These are phyloP conservation scores for Venturia effusa DNA, from an alignment of 2,329 filamentous ascomycete species.

Conservation along the genomic window DNA sequence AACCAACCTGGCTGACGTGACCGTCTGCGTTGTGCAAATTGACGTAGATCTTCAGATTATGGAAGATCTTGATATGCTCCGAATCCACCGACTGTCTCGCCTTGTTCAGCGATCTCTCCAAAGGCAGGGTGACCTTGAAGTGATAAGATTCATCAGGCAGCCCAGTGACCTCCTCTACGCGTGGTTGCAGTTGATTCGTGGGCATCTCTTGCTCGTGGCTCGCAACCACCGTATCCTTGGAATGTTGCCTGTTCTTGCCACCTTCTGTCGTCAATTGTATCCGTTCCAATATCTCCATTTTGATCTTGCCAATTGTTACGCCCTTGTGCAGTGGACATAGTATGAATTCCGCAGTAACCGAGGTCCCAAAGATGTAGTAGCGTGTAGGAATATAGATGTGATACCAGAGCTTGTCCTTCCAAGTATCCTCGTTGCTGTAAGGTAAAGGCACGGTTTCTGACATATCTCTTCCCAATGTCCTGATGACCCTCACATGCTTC, in stretches of 20 bases:
- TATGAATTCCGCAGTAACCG: slow-evolving; percentile 71
- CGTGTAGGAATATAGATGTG: slow-evolving; percentile 88
- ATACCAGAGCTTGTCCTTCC: slow-evolving; percentile 96
- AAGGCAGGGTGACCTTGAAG: slow-evolving; percentile 48
- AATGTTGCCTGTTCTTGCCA: slow-evolving; percentile 17
- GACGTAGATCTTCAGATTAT: slow-evolving; percentile 86
- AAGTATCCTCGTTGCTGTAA: slow-evolving; percentile 77
- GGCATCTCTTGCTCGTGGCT: slow-evolving; percentile 26
- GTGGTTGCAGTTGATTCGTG: slow-evolving; percentile 15
- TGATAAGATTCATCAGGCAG: slow-evolving; percentile 46
- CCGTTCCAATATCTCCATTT: slow-evolving; percentile 72
- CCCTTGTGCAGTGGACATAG: slow-evolving; percentile 85
- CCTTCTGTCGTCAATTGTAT: slow-evolving; percentile 34
- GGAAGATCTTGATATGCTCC: slow-evolving; percentile 80
- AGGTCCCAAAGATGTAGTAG: slow-evolving; percentile 87
- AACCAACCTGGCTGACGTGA: slow-evolving; percentile 63
- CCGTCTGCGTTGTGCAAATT: slow-evolving; percentile 91
- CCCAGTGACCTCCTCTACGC: slow-evolving; percentile 27
- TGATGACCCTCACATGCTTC: slow-evolving; percentile 46
- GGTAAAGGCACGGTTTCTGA: slow-evolving; percentile 48
- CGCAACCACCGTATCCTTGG: slow-evolving; percentile 22
- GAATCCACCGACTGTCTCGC: slow-evolving; percentile 87
- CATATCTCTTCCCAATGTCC: slow-evolving; percentile 48
- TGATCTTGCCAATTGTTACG: slow-evolving; percentile 71
- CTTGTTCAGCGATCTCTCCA: slow-evolving; percentile 71